phyloP scores from a whole-genome alignment of 352 stramenopile genomes.

The Elongisporangium anandrum region DNA sequence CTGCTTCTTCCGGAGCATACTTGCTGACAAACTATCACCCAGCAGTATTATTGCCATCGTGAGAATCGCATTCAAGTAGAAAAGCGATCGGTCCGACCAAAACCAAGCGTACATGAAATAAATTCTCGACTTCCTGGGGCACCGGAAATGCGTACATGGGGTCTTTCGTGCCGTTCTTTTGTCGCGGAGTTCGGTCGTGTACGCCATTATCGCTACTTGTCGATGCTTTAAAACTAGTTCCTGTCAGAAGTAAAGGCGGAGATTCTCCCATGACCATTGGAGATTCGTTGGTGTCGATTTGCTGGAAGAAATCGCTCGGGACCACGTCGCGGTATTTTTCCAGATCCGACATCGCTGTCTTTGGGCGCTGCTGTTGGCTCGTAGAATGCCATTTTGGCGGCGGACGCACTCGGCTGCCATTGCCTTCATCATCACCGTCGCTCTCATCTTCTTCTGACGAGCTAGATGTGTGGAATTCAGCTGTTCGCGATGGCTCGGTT shows the following conservation, averaged over 20 bases:
- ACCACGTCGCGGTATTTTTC: conserved; percentile 52
- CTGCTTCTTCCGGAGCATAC: conserved; percentile 87
- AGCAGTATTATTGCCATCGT: not conserved
- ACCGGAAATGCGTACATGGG: conserved; percentile 13
- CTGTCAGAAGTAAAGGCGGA: not conserved
- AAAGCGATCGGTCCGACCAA: not conserved
- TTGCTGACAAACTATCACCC: conserved; percentile 53
- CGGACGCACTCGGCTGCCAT: conserved; percentile 2
- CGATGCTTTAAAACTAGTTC: not conserved
- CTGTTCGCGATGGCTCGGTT: conserved; percentile 37
- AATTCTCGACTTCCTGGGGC: conserved; percentile 43
- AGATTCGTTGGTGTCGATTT: conserved; percentile 15
- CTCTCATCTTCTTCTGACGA: conserved; percentile 32
- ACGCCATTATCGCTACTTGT: not conserved
- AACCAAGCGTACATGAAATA: conserved; percentile 42
- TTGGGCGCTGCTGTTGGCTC: conserved; percentile 21
- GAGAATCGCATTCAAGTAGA: not conserved
- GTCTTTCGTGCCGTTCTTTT: not conserved
- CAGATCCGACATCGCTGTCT: conserved; percentile 49
- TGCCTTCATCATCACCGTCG: conserved; percentile 7
- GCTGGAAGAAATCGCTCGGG: conserved; percentile 45
- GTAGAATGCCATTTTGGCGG: conserved; percentile 4
- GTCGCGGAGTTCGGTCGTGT: not conserved
- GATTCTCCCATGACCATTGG: not conserved
- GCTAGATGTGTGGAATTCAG: conserved; percentile 55